Conservation (phyloP, 1,139 yeast genomes). For the Scheffersomyces quercinus region DNA sequence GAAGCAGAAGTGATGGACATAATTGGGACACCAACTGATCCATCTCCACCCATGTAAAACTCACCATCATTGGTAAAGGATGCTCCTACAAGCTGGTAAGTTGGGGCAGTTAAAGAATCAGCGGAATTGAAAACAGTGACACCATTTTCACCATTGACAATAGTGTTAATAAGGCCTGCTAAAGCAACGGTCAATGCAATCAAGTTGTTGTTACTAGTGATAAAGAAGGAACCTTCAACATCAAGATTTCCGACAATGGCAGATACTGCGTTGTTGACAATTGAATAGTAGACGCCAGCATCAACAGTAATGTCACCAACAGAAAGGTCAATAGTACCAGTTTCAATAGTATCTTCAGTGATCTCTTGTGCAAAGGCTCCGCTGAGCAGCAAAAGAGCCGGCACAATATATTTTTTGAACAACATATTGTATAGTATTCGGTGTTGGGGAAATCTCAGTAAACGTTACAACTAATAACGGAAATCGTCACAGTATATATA, state of each 20-base stretch:
- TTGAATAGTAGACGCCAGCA: constrained; percentile 13
- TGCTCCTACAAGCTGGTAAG: constrained; percentile 8
- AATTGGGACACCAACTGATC: constrained; percentile 9
- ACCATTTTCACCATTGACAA: constrained; percentile 10
- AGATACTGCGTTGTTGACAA: constrained; percentile 12
- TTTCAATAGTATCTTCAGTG: constrained; percentile 9
- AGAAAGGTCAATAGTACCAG: constrained; percentile 5
- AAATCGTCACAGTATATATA: too few species aligned
- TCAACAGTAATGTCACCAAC: constrained; percentile 11
- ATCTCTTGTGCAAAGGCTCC: constrained; percentile 5
- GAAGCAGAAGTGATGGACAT: constrained; percentile 9
- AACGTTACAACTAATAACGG: too few species aligned
- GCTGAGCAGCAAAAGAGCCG: constrained; percentile 4
- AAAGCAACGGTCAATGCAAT: constrained; percentile 11
- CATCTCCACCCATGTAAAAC: constrained; percentile 11
- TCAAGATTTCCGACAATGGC: constrained; percentile 10
- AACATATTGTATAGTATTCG: constrained; percentile 2
- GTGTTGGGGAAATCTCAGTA: too few species aligned
- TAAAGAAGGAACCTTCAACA: constrained; percentile 12
- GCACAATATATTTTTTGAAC: constrained; percentile 3
- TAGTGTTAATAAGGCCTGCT: constrained; percentile 6
- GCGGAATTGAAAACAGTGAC: constrained; percentile 11
- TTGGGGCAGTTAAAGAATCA: constrained; percentile 8
- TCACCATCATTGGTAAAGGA: constrained; percentile 13
- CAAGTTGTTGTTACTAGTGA: constrained; percentile 7